Conservation (phyloP, 768 basidiomycete genomes). For the Suillus hirtellus region DNA sequence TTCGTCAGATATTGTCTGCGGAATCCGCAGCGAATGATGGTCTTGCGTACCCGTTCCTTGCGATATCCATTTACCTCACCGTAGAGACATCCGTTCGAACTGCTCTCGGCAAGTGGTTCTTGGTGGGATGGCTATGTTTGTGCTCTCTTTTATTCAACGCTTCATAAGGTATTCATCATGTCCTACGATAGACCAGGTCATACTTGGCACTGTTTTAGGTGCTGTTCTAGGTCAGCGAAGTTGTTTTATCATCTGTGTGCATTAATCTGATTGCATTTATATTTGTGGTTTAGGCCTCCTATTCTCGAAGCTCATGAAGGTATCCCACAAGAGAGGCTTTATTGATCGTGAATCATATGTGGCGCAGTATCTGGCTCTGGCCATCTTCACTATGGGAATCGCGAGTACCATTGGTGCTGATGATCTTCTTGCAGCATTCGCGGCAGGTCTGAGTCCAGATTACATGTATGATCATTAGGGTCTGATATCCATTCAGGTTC, state of each 20-base stretch:
- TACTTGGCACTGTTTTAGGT: constrained; percentile 73
- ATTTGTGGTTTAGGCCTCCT: constrained; percentile 44
- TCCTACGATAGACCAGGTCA: constrained; percentile 66
- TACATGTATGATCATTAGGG: not conserved
- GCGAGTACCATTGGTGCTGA: constrained; percentile 81
- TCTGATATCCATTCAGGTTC: constrained; percentile 54
- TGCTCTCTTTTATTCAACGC: constrained; percentile 15
- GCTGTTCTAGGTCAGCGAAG: constrained; percentile 44
- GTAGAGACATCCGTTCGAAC: constrained; percentile 59
- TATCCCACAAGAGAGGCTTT: constrained; percentile 58
- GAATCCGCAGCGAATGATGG: constrained; percentile 97
- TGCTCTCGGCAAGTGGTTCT: constrained; percentile 83
- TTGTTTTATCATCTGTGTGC: not conserved
- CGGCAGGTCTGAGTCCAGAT: constrained; percentile 53
- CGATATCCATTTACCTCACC: constrained; percentile 82
- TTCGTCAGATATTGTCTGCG: constrained; percentile 80
- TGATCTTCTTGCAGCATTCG: constrained; percentile 88
- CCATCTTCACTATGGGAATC: constrained; percentile 77
- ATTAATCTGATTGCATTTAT: not conserved
- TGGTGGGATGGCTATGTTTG: constrained; percentile 81
- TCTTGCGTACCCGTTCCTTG: constrained; percentile 90
- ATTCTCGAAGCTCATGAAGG: constrained; percentile 74
- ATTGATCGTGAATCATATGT: constrained; percentile 86
- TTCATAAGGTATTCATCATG: constrained; percentile 7
- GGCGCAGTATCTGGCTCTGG: constrained; percentile 76